Base-by-base conservation (phyloP, 2,329 filamentous ascomycete genomes). In the Chaetomiaceae sp. region DNA sequence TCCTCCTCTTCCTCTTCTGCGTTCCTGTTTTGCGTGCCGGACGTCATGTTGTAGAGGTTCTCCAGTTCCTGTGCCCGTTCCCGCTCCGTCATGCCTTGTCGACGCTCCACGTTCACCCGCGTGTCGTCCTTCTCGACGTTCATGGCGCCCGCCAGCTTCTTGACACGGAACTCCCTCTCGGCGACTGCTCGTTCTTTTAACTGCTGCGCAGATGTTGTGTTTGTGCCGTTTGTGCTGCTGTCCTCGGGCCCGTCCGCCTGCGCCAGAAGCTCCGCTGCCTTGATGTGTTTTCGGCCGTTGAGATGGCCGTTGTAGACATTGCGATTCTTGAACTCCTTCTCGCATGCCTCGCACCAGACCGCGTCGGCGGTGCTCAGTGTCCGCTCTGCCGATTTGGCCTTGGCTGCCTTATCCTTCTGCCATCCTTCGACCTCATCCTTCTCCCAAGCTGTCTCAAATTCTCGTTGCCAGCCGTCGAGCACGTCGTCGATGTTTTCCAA, bases 71-170 rank as follows among this genome's bases (percentile, higher is more conserved):
- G 89, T 63, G 95, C 87, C 13, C 93, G 86, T 68, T 99, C 93
- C 27, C 90, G 85, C 65, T 97, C 92, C 3, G 93, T 99, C 90
- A 99, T 96, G 58, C 92, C 92, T 66, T 95, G 89, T 68, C 89
- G 93, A 45, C 93, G 87, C 76, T 99, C 95, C 10, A 97, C 90
- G 63, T 99, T 97, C 61, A 93, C 86, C 43, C 87, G 82, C 0
- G 93, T 97, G 63, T 96, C 92, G 67, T 86, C 81, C 51, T 92
- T 86, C 65, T 96, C 89, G 13, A 86, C 87, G 65, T 87, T 85
- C 82, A 99, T 93, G 4, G 87, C 82, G 42, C 84, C 79, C 9
- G 89, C 83, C 6, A 99, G 77, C 48, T 86, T 86, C 65, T 85
- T 87, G 46, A 96, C 79, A 16, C 89, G 82, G 67, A 86, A 86